A percentile compares a stretch with the other conserved stretches of the same genome.
phyloP scores from a whole-genome alignment of 2,329 filamentous ascomycete species.

The Ceratocystiopsis sp. region DNA sequence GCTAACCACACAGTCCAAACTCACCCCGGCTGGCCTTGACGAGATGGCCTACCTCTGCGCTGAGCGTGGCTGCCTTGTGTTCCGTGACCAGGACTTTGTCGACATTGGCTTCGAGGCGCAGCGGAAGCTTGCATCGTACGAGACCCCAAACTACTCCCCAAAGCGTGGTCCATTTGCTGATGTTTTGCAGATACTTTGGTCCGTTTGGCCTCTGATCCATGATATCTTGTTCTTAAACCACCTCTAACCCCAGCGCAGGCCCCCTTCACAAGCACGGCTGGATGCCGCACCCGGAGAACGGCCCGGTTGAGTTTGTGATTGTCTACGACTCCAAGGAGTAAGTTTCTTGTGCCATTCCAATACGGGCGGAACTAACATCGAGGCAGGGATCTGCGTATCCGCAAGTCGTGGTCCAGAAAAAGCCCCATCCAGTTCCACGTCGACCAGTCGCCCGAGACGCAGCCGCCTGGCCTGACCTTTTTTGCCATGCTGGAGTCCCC shows the following conservation, averaged over 20 bases:
- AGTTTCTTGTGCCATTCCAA: background rate
- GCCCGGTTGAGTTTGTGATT: constrained; percentile 11
- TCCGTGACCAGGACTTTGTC: constrained; percentile 5
- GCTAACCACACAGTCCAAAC: constrained; percentile 1
- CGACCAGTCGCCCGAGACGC: constrained; percentile 37
- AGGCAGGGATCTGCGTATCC: constrained; percentile 8
- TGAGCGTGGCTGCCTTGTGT: constrained; percentile 9
- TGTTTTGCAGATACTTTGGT: background rate
- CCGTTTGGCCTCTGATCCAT: background rate
- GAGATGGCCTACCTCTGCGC: constrained; percentile 11
- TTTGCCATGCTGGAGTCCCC: constrained; percentile 76
- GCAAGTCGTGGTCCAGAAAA: constrained; percentile 12
- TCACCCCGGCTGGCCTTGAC: constrained; percentile 8
- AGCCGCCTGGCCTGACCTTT: constrained; percentile 82
- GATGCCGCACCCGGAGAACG: constrained; percentile 11
- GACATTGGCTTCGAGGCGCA: constrained; percentile 11
- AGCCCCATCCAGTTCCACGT: constrained; percentile 13
- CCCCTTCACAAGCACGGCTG: constrained; percentile 12
- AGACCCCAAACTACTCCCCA: background rate
- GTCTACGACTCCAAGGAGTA: constrained; percentile 11
- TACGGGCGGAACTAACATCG: background rate
- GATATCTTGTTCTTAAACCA: background rate
- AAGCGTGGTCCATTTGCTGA: background rate
- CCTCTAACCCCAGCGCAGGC: constrained; percentile 1
- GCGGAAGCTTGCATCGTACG: constrained; percentile 10